phyloP scores from a whole-genome alignment of 441 rosid genomes.

The Populus hybrid region DNA sequence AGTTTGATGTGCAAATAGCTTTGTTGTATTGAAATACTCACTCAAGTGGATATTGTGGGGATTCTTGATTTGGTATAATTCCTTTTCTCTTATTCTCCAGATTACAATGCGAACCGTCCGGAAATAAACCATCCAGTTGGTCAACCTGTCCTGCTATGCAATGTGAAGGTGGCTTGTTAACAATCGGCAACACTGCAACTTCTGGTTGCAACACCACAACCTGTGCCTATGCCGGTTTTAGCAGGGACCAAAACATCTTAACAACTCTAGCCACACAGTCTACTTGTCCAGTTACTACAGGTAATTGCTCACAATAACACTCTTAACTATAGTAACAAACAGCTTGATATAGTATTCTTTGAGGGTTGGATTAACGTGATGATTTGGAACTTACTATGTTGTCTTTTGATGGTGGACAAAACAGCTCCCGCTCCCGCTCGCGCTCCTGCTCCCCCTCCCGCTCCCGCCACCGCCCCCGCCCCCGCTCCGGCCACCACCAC shows the following conservation, averaged over 20 bases:
- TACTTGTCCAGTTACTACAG: conserved; percentile 45
- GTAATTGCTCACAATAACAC: conserved; percentile 19
- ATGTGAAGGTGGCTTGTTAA: conserved; percentile 35
- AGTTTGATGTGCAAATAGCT: conserved; percentile 26
- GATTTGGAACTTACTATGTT: neutral
- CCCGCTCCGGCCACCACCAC: too few relatives aligned
- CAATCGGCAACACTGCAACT: conserved; percentile 39
- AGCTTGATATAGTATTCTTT: neutral
- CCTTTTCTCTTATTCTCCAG: conserved; percentile 36
- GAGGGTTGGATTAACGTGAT: neutral
- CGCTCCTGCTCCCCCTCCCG: too few relatives aligned
- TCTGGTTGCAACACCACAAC: conserved; percentile 38
- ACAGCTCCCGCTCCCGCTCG: neutral
- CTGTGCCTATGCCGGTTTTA: conserved; percentile 68
- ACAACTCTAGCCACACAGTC: conserved; percentile 28
- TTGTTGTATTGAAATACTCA: neutral
- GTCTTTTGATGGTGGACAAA: conserved; percentile 5
- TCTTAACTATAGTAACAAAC: neutral
- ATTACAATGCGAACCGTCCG: conserved; percentile 61
- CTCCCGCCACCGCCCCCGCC: too few relatives aligned
- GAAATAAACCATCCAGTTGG: conserved; percentile 36
- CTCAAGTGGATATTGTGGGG: neutral
- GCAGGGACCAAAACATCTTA: conserved; percentile 34
- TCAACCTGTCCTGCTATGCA: conserved; percentile 48
- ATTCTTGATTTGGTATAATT: neutral